phyloP scores from a whole-genome alignment of 352 stramenopile genomes.

The Phytophthora cajani region DNA sequence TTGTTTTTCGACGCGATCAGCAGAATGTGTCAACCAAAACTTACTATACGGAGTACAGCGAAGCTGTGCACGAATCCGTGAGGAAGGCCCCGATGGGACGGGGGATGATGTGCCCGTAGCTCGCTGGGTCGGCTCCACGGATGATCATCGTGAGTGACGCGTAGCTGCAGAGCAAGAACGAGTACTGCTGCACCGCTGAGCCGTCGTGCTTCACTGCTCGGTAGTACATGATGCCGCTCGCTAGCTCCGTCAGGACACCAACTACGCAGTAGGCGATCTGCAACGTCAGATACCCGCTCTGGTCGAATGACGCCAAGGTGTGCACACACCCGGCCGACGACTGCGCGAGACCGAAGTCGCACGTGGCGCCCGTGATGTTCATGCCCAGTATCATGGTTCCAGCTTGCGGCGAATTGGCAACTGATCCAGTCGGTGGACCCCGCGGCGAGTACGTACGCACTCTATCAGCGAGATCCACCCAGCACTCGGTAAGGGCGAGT shows the following conservation, averaged over 20 bases:
- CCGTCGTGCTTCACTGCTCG: slow-evolving; percentile 29
- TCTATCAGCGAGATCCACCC: slow-evolving; percentile 8
- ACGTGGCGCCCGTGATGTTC: slow-evolving; percentile 35
- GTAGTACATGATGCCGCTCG: slow-evolving; percentile 34
- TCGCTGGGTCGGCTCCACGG: slow-evolving; percentile 35
- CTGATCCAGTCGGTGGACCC: not conserved
- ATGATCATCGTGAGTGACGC: slow-evolving; percentile 39
- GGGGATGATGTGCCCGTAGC: slow-evolving; percentile 41
- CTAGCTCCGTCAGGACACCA: slow-evolving; percentile 19
- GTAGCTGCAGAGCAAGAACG: slow-evolving; percentile 41
- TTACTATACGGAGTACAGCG: slow-evolving; percentile 47
- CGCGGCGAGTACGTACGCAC: not conserved
- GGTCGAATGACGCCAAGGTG: slow-evolving; percentile 36
- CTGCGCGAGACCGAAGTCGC: slow-evolving; percentile 26
- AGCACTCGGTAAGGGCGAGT: slow-evolving; percentile 22
- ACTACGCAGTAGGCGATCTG: slow-evolving; percentile 39
- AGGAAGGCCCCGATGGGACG: slow-evolving; percentile 31
- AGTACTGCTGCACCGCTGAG: slow-evolving; percentile 31
- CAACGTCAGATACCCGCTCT: slow-evolving; percentile 25
- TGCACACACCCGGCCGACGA: slow-evolving; percentile 24
- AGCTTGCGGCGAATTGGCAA: slow-evolving; percentile 15
- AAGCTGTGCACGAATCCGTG: slow-evolving; percentile 41
- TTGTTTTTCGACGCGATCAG: not conserved
- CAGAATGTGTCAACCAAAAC: slow-evolving; percentile 9
- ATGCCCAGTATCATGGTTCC: slow-evolving; percentile 20